Evolutionary conservation across 2,329 filamentous ascomycete species (phyloP), one percentile per base, ranked within the genome.

Genomic region (Penicillium glabrum): DNA sequence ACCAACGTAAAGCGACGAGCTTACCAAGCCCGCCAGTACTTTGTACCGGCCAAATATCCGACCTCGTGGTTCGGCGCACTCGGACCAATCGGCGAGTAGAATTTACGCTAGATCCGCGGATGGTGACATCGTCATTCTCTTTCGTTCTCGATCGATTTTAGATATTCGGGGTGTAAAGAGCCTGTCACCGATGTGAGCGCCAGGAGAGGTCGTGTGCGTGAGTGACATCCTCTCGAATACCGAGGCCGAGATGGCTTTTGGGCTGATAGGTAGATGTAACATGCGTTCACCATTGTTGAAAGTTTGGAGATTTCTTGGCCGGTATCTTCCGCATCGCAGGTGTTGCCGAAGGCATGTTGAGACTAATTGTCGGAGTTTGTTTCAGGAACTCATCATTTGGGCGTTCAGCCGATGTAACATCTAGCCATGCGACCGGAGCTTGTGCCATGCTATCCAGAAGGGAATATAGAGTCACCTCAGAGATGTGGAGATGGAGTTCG

Each of bases 361-460:
- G 24, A 9, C 9, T 51, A 5, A 23, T 3, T 10, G 19, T 11
- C 19, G 19, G 44, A 4, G 37, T 19, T 24, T 2, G 49, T 47
- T 59, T 57, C 57, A 62, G 56, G 56, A 61, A 65, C 54, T 37
- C 41, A 56, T 58, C 50, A 53, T 46, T 51, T 53, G 54, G 43
- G 31, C 46, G 49, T 49, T 53, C n/a, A 27, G 35, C 37, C 53
- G 55, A 63, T 64, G 60, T 64, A 63, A 63, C 61, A 59, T 23
- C 48, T n/a, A 31, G 24, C 61, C 63, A 65, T 64, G 61, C 53
- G 61, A 58, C 53, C 47, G 41, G 55, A 7, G 45, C 60, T 61
- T 59, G 58, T 65, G 58, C 53, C 53, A 47, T 47, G 27, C 29
- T 43, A 44, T 46, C 31, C 14, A 33, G 10, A 11, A 21, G 29